A percentile compares a stretch with the other conserved stretches of the same genome.
phyloP scores from a whole-genome alignment of 2,329 filamentous ascomycete genomes.

The Trichophyton mentagrophytes region DNA sequence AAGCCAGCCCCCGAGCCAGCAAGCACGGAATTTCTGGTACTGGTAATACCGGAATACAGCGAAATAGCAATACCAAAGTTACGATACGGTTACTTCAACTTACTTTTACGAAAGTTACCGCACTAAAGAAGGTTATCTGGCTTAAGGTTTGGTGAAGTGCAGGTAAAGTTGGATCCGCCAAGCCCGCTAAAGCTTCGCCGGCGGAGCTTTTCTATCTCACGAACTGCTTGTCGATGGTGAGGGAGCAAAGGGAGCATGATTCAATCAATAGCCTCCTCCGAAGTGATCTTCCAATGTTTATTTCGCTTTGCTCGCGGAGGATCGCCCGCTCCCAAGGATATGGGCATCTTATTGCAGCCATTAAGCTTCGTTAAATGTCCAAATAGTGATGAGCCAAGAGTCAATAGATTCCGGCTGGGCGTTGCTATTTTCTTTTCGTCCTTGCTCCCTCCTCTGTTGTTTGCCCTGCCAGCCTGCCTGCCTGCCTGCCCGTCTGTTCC shows the following conservation, averaged over 20 bases:
- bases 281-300: conserved; percentile 3
- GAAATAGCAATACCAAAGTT: background rate
- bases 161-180: conserved; percentile 3
- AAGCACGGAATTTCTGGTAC: too few relatives aligned
- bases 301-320: conserved; percentile 1
- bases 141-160: conserved; percentile 1
- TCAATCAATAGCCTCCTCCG: conserved; percentile 1
- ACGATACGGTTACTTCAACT: background rate
- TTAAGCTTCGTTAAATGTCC: conserved; percentile 3
- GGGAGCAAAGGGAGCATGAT: background rate
- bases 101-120: too few relatives aligned
- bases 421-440: background rate
- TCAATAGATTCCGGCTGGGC: conserved; percentile 1
- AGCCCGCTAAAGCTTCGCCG: background rate
- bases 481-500: background rate
- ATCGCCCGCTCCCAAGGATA: background rate
- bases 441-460: background rate
- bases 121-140: background rate
- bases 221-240: background rate
- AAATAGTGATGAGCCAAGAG: conserved; percentile 4
- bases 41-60: background rate
- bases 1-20: too few relatives aligned
- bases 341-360: background rate
- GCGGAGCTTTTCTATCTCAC: conserved; percentile 3
- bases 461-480: too few relatives aligned